Conservation (phyloP, 2,329 filamentous ascomycete genomes). For the Dactylellina cionopaga region DNA sequence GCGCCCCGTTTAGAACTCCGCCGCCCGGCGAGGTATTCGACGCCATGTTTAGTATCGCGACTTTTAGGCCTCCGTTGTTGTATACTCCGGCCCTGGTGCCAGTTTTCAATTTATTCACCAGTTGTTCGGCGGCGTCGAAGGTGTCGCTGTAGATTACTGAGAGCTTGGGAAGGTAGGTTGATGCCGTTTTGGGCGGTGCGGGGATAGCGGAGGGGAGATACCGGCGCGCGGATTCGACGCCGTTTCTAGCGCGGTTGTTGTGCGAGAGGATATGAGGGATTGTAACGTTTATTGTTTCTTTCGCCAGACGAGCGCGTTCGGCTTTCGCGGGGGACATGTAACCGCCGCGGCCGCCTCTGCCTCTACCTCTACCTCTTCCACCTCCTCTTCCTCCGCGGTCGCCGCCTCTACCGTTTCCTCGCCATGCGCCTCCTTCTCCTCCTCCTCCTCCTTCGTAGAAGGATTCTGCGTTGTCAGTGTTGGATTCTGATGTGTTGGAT, state of each 20-base stretch:
- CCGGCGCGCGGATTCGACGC: slow-evolving; percentile 65
- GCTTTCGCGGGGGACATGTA: slow-evolving; percentile 41
- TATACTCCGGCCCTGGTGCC: slow-evolving; percentile 53
- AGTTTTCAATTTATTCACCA: slow-evolving; percentile 55
- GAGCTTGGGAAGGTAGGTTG: slow-evolving; percentile 59
- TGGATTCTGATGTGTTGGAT: slow-evolving; percentile 21
- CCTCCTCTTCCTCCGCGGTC: slow-evolving; percentile 1
- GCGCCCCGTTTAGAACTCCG: slow-evolving; percentile 70
- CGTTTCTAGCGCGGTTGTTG: slow-evolving; percentile 68
- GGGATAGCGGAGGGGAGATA: slow-evolving; percentile 59
- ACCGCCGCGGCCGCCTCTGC: neutral
- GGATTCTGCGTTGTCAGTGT: slow-evolving; percentile 10
- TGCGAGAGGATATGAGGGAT: slow-evolving; percentile 68
- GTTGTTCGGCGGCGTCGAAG: slow-evolving; percentile 65
- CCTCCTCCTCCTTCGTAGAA: neutral
- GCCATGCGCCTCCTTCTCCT: neutral
- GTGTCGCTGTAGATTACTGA: slow-evolving; percentile 66
- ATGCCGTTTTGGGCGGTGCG: slow-evolving; percentile 14
- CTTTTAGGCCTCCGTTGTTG: slow-evolving; percentile 58
- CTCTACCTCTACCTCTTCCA: neutral
- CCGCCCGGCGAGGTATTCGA: slow-evolving; percentile 71
- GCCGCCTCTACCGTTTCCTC: neutral
- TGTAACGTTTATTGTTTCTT: slow-evolving; percentile 69
- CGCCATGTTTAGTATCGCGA: slow-evolving; percentile 72
- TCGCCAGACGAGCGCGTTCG: slow-evolving; percentile 66